Conservation (phyloP, 208 protist genomes). For the Porcisia hertigi region DNA sequence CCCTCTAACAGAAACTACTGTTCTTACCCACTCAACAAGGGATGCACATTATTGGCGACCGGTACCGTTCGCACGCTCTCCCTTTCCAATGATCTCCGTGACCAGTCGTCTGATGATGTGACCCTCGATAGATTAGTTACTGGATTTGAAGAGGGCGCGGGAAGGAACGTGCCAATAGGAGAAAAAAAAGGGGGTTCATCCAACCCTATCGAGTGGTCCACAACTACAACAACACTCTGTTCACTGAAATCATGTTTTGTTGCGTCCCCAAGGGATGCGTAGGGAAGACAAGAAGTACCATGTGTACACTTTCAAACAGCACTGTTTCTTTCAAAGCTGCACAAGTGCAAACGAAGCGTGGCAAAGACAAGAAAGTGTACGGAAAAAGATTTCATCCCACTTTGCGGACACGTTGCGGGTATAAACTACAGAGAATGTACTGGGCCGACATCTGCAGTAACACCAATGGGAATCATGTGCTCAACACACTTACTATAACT, state of each 20-base stretch:
- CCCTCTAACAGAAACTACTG: not conserved
- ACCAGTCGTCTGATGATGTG: not conserved
- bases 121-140: too few relatives aligned
- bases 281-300: not conserved
- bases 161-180: not conserved
- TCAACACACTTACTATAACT: too few relatives aligned
- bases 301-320: not conserved
- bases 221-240: not conserved
- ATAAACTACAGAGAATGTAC: not conserved
- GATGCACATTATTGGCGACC: not conserved
- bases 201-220: not conserved
- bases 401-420: not conserved
- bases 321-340: not conserved
- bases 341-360: too few relatives aligned
- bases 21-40: not conserved
- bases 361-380: not conserved
- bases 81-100: not conserved
- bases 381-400: not conserved
- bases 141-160: not conserved
- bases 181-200: not conserved
- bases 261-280: too few relatives aligned
- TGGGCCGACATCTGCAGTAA: not conserved
- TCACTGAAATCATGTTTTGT: not conserved
- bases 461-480: not conserved
- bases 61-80: not conserved